These are phyloP conservation scores for Colletotrichum plurivorum DNA, from an alignment of 2,329 filamentous ascomycete species.

Conservation along the genomic window DNA sequence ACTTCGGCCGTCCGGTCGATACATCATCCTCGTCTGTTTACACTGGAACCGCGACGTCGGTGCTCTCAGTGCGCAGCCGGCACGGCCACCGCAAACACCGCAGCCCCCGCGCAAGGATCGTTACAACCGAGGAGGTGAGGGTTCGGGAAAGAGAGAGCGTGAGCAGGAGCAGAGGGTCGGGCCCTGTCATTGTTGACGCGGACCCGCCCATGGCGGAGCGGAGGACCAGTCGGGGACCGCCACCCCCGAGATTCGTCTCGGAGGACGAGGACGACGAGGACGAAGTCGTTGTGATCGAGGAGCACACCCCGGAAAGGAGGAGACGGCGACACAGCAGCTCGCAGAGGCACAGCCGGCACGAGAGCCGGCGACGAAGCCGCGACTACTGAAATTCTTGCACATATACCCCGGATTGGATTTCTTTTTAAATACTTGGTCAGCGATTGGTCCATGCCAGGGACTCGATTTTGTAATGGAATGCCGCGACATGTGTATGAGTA, in stretches of 20 bases:
- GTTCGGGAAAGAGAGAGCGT: conserved; percentile 42
- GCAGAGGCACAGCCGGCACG: conserved; percentile 27
- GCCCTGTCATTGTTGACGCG: conserved; percentile 47
- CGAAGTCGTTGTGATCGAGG: conserved; percentile 53
- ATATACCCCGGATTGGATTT: conserved; percentile 5
- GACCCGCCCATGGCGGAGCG: conserved; percentile 41
- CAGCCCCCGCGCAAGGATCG: conserved; percentile 40
- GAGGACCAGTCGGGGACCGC: conserved; percentile 40
- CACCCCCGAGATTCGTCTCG: conserved; percentile 46
- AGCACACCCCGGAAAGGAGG: conserved; percentile 49
- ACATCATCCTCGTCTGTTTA: conserved; percentile 39
- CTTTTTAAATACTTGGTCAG: background rate
- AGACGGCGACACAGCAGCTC: conserved; percentile 43
- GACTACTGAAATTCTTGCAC: conserved; percentile 26
- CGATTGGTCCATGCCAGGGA: background rate
- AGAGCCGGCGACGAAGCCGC: conserved; percentile 33
- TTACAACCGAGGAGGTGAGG: conserved; percentile 49
- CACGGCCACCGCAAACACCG: conserved; percentile 32
- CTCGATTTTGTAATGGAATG: conserved; percentile 5
- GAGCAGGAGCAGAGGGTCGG: conserved; percentile 30
- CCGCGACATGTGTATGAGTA: background rate
- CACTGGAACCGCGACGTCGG: conserved; percentile 42
- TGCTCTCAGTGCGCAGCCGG: conserved; percentile 42
- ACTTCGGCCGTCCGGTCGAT: conserved; percentile 54
- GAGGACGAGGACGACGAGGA: conserved; percentile 48